These are phyloP conservation scores for Fusarium dimerum DNA, from an alignment of 2,329 filamentous ascomycete genomes.

Conservation along the genomic window DNA sequence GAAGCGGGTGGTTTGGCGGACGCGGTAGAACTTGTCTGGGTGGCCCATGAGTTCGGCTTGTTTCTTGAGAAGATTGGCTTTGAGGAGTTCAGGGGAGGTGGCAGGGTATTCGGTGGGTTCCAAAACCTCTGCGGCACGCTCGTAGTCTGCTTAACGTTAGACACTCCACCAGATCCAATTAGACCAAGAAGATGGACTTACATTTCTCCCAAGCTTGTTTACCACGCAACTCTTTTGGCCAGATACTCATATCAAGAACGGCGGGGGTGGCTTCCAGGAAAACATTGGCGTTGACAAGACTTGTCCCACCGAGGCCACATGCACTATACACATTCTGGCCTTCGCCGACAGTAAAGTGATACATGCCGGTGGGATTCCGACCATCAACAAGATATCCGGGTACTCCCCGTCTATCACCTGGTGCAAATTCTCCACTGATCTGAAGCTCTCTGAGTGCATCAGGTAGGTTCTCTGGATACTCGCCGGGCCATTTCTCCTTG, in stretches of 20 bases:
- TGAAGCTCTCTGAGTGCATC: slow-evolving; percentile 55
- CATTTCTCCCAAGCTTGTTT: slow-evolving; percentile 47
- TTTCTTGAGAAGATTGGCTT: slow-evolving; percentile 56
- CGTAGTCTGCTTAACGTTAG: slow-evolving; percentile 50
- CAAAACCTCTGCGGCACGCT: slow-evolving; percentile 55
- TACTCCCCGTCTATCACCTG: slow-evolving; percentile 14
- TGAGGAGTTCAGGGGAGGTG: slow-evolving; percentile 58
- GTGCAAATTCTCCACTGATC: slow-evolving; percentile 52
- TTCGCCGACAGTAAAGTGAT: slow-evolving; percentile 62
- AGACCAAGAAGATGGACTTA: slow-evolving; percentile 36
- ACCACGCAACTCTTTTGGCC: slow-evolving; percentile 59
- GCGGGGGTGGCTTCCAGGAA: slow-evolving; percentile 61
- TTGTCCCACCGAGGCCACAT: slow-evolving; percentile 66
- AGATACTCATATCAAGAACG: slow-evolving; percentile 54
- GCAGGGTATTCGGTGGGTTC: slow-evolving; percentile 60
- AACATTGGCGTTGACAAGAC: slow-evolving; percentile 67
- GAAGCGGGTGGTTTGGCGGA: slow-evolving; percentile 65
- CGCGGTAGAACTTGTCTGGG: slow-evolving; percentile 53
- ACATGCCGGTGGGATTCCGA: slow-evolving; percentile 61
- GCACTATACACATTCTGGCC: slow-evolving; percentile 64
- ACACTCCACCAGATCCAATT: not conserved
- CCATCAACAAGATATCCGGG: slow-evolving; percentile 32
- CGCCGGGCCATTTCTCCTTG: slow-evolving; percentile 65
- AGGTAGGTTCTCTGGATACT: slow-evolving; percentile 54
- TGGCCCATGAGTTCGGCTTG: slow-evolving; percentile 56